Percentiles rank a stretch among this genome's conserved stretches.
Evolutionary conservation across 192 early-diverging fungal genomes (phyloP).

Genomic region (Phycomyces nitens): DNA sequence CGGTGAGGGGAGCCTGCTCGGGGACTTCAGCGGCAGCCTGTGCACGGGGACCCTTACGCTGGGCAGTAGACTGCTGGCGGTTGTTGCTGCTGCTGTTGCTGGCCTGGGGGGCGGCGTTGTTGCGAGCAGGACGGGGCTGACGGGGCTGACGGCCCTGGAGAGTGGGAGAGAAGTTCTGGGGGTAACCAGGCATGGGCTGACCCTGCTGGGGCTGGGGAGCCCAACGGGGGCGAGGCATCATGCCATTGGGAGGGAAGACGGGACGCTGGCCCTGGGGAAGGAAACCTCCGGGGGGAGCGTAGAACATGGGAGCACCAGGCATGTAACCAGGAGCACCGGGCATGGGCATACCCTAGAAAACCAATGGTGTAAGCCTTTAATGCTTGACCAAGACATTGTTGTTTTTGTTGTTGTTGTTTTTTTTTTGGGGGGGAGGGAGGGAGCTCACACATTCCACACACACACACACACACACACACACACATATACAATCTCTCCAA

Average conservation of each 20-base stretch:
- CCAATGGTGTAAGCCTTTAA: too few species aligned
- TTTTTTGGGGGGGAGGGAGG: too few species aligned
- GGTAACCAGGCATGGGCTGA: slow-evolving; percentile 26
- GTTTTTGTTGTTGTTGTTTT: too few species aligned
- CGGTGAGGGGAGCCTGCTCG: slow-evolving; percentile 29
- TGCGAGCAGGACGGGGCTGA: slow-evolving; percentile 42
- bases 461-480: too few species aligned
- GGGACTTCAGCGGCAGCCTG: neutral
- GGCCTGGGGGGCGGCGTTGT: slow-evolving; percentile 37
- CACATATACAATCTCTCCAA: too few species aligned
- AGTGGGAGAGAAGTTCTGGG: slow-evolving; percentile 37
- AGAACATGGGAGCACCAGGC: slow-evolving; percentile 35
- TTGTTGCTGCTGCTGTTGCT: slow-evolving; percentile 19
- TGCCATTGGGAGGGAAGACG: slow-evolving; percentile 41
- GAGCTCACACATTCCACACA: too few species aligned
- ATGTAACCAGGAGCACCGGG: slow-evolving; percentile 43
- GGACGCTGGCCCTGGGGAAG: slow-evolving; percentile 36
- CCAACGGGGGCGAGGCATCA: slow-evolving; percentile 39
- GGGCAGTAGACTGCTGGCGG: neutral
- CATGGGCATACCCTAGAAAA: slow-evolving; percentile 15
- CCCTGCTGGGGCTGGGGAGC: slow-evolving; percentile 29
- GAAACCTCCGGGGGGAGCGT: slow-evolving; percentile 25
- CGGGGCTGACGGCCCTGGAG: slow-evolving; percentile 46
- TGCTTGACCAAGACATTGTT: too few species aligned
- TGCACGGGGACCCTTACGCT: neutral